phyloP scores from a whole-genome alignment of 148 eudicot species.

The Limonium bicolor region DNA sequence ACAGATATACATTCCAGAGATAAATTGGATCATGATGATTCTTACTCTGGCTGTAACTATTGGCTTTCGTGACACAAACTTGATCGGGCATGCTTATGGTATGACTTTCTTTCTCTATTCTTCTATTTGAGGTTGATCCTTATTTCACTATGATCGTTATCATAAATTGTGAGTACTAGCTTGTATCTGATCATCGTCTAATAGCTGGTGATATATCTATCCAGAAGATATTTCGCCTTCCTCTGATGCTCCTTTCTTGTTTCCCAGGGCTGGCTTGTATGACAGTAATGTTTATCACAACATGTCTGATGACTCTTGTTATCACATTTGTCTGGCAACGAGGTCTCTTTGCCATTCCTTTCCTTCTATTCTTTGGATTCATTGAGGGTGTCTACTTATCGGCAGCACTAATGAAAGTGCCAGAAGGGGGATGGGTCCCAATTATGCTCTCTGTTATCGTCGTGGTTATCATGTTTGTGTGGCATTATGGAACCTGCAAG shows the following conservation, averaged over 20 bases:
- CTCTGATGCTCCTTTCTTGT: not conserved
- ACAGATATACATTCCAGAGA: conserved; percentile 90
- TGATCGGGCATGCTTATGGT: conserved; percentile 96
- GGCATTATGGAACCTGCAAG: conserved; percentile 88
- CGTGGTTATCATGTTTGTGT: conserved; percentile 59
- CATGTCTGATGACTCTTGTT: conserved; percentile 79
- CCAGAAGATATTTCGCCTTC: too few relatives aligned
- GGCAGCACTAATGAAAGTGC: conserved; percentile 63
- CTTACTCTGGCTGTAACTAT: conserved; percentile 69
- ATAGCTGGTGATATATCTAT: too few relatives aligned
- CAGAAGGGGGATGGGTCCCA: conserved; percentile 98
- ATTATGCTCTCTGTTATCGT: conserved; percentile 50
- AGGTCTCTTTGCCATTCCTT: conserved; percentile 33
- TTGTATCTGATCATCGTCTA: too few relatives aligned
- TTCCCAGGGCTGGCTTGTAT: conserved; percentile 77
- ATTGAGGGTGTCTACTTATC: conserved; percentile 62
- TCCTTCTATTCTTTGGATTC: conserved; percentile 54
- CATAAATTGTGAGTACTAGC: not conserved
- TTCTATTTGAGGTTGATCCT: not conserved
- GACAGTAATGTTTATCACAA: conserved; percentile 80
- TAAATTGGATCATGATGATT: conserved; percentile 96
- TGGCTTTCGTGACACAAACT: conserved; percentile 77
- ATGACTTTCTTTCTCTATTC: conserved; percentile 12
- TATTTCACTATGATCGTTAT: not conserved
- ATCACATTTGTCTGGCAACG: conserved; percentile 62